Evolutionary conservation across 148 eudicot genomes (phyloP), one percentile per base, ranked within the genome.

Genomic region (Limonium bicolor): DNA sequence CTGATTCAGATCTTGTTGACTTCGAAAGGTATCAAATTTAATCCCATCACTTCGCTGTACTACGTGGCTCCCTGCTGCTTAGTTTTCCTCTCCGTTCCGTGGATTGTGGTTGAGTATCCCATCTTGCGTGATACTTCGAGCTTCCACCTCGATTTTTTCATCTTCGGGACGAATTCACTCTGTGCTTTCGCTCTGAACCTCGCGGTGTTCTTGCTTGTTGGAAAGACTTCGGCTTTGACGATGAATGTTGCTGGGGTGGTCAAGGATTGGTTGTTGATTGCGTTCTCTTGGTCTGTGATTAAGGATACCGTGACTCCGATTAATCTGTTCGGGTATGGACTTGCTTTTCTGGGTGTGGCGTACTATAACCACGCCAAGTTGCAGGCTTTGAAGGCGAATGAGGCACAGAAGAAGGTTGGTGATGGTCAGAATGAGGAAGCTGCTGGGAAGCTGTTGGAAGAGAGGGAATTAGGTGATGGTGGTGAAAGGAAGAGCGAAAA

Each of bases 171-270:
- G 4, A 80, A 80, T 56, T 69, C 77, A 6, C 7, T 66, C 2
- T 80, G 88, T 51, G 82, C 88, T 3, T 80, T 80, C 41, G 88
- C 79, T 0, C 48, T 80, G 63, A 80, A 80, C 41, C 70, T 80
- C 37, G 79, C 88, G 7, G 82, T 80, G 46, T 80, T 80, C 56
- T 45, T 80, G 55, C 66, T 80, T 40, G 82, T 80, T 11, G 82
- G 79, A 20, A 80, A 75, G 73, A 69, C 77, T 0, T 72, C 79
- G 6, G 88, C 88, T 0, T 54, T 80, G 72, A 80, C 88, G 2
- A 75, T 80, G 88, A 80, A 75, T 53, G 82, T 80, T 9, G 82
- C 87, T 20, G 79, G 87, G 19, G 87, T 79, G 4, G 87, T 79
- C 17, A 75, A 79, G 46, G 87, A 79, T 53, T 79, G 87, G 87